Percentiles rank a stretch among this genome's conserved stretches.
Evolutionary conservation across 495 filamentous ascomycete genomes (phyloP).

Genomic region (Tuber aestivum): DNA sequence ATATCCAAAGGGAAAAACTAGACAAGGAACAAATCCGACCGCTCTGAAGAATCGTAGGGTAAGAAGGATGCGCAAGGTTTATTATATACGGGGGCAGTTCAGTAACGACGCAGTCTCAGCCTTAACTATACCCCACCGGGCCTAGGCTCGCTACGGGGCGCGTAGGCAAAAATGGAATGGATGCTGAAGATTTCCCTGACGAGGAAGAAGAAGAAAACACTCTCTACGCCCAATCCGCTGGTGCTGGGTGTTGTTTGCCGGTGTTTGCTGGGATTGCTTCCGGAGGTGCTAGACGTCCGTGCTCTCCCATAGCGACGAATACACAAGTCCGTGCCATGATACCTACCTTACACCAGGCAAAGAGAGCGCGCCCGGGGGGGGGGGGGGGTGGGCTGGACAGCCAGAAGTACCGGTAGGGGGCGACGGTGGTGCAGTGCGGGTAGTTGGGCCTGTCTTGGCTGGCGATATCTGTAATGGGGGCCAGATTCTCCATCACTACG

Average conservation of each 20-base stretch:
- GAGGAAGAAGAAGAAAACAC: background rate
- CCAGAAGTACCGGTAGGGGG: background rate
- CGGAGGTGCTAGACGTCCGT: background rate
- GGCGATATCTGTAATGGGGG: background rate
- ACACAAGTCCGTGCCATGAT: background rate
- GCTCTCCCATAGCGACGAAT: background rate
- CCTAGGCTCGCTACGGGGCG: background rate
- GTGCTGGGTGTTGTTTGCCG: background rate
- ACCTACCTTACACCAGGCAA: background rate
- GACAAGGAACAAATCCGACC: background rate
- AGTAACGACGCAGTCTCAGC: slow-evolving; percentile 23
- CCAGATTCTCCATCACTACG: background rate
- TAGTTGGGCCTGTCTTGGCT: background rate
- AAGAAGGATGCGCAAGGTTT: slow-evolving; percentile 8
- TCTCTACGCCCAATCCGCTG: background rate
- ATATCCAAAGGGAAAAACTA: slow-evolving; percentile 11
- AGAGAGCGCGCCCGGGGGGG: background rate
- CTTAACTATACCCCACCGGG: slow-evolving; percentile 6
- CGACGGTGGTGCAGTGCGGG: background rate
- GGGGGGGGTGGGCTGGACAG: background rate
- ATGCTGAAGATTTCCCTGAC: background rate
- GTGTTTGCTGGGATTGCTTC: background rate
- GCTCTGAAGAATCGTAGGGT: slow-evolving; percentile 1
- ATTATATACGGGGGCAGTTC: slow-evolving; percentile 15
- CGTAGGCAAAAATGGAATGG: background rate